Evolutionary conservation across 768 basidiomycete genomes (phyloP), one percentile per base, ranked within the genome.

Genomic region (Boletus huronensis): DNA sequence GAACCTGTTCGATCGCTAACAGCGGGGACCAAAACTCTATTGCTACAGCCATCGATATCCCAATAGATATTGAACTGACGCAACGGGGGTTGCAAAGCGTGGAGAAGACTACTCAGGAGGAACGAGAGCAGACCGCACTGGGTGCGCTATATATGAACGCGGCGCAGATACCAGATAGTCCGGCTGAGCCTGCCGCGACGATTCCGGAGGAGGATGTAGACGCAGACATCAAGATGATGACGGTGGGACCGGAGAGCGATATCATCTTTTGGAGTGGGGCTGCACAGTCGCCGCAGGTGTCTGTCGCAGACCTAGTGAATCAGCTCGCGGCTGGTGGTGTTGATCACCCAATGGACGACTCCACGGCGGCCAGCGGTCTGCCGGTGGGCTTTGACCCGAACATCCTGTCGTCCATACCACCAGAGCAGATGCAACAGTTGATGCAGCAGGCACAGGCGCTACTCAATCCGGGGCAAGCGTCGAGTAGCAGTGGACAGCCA

Each of bases 101-200:
- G 60, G 91, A 93, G 70, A 87, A 82, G 69, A 62, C 59, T 35
- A 74, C 75, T 21, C 91, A 93, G 70, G 91, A 87, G 68, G 78
- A 84, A 69, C 82, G 91, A 50, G 91, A 93, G 67, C 81, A 85
- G 68, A 85, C 82, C 16, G 86, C 87, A 28, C 77, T 93, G 21
- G 81, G 81, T 25, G 89, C 90, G 40, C 68, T 88, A 32, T 93
- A 93, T 69, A 84, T 87, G 77, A 79, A 78, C 13, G 69, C 76
- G 42, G 76, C 78, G 43, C 87, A 87, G 58, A 87, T 92, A 61
- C 91, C 91, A 41, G 88, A 91, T 46, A 81, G 84, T 54, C 87
- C 91, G 19, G 80, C 81, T 36, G 91, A 92, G 71, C 84, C 87
- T 26, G 67, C 80, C 19, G 69, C 72, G 56, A 74, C 78, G 59